Base-by-base conservation (phyloP, 768 basidiomycete genomes). In the Boletus tomentosulus region DNA sequence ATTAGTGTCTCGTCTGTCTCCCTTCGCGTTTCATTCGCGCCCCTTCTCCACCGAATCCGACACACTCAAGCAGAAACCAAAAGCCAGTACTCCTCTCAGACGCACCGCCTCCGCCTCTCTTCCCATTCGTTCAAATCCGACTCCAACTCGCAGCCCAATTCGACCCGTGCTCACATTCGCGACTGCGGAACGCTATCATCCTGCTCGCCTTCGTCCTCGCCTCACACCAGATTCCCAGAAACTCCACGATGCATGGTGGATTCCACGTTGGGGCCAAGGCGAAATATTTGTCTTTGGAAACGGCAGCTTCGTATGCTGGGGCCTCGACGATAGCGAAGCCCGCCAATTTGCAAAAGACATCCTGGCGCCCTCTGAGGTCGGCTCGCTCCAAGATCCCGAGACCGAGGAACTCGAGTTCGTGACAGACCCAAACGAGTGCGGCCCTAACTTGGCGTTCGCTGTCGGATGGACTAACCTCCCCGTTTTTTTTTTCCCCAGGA, bases 401-500 rank as follows among this genome's bases (percentile, higher is more conserved):
- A 88, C 88, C 12, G 93, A 94, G 63, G 93, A 94, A 62, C 77
- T 97, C 47, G 94, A 97, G 66, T 96, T 94, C 70, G 90, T 94
- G 12, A 85, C 87, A 27, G 94, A 97, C 70, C 89, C 90, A 35
- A 86, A 76, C 50, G 92, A 95, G 93, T 96, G 13, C 30, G 51
- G 10, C 13, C 8, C 10, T 3, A 8, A 10, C 33, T 9, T 27
- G 15, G 12, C 16, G 15, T 4, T 9, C 38, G 3, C 1, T 19
- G 28, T 25, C 19, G 31, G 5, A 54, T 7, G 22, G 12, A 12
- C 54, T 64, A 46, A 66, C 43, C 16, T 2, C 31, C 31, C 31
- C 19, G 1, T 19, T 19, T 42, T 10, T n/a, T 6, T n/a, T n/a
- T n/a, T 30, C 62, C 30, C 30, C 55, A 96, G 93, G 70, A 75